Percentiles rank a stretch among this genome's conserved stretches.
Conservation (phyloP, 495 filamentous ascomycete species). For the Daldinia grandis region DNA sequence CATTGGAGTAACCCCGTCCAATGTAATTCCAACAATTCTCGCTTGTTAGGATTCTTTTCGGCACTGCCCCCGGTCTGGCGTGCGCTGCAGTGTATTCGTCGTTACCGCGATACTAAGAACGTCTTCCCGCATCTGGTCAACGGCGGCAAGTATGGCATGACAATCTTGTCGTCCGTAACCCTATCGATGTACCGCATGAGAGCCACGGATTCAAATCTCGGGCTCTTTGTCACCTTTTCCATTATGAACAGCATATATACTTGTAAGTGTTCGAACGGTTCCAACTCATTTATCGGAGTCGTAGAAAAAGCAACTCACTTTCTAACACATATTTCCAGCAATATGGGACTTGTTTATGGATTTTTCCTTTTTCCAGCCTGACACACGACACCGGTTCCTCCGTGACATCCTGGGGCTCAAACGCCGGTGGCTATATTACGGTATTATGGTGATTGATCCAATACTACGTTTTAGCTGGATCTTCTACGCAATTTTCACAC, state of each 20-base stretch:
- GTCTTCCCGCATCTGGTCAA: constrained; percentile 93
- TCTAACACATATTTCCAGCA: constrained; percentile 49
- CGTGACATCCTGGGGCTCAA: constrained; percentile 84
- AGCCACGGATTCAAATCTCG: constrained; percentile 57
- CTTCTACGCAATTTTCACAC: constrained; percentile 84
- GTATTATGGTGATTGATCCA: constrained; percentile 82
- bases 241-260: constrained; percentile 82
- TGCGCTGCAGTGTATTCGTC: constrained; percentile 86
- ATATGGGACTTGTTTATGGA: constrained; percentile 99
- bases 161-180: constrained; percentile 78
- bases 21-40: constrained; percentile 88
- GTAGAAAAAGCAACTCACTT: neutral
- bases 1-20: constrained; percentile 73
- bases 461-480: constrained; percentile 96
- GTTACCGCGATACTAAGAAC: constrained; percentile 86
- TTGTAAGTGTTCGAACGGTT: constrained; percentile 57
- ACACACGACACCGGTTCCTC: constrained; percentile 72
- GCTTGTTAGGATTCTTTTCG: constrained; percentile 86
- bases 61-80: constrained; percentile 87
- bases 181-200: constrained; percentile 85
- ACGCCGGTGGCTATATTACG: constrained; percentile 80
- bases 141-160: constrained; percentile 88
- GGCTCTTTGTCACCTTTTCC: constrained; percentile 81
- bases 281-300: neutral
- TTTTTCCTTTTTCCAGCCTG: constrained; percentile 83